Base-by-base conservation (phyloP, 148 eudicot genomes). In the Silene conica region DNA sequence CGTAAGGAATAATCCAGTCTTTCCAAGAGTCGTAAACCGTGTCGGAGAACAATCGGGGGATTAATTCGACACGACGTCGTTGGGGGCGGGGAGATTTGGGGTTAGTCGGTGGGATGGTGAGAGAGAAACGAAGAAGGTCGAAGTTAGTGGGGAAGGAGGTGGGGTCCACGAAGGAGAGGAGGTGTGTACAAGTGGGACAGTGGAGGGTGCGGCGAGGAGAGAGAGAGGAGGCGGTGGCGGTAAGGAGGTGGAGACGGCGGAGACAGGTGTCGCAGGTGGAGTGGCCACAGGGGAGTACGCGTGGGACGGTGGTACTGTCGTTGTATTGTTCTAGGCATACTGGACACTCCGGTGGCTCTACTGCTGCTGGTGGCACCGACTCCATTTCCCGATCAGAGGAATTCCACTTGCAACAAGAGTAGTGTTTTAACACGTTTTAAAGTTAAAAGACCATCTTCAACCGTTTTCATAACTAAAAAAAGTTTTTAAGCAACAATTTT, bases 201-300 rank as follows among this genome's bases (percentile, higher is more conserved):
- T 92, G 87, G 67, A 89, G 64, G 21, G 89, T 83, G 73, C 67
- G 71, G 31, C 85, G 81, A 52, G 84, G 83, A 74, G 90, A 71
- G 60, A 83, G 75, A 63, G 90, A 13, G 68, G 43, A 20, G 31
- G 57, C 5, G 90, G 62, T 74, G 72, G 19, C 81, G 88, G 72
- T 89, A 86, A 19, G 69, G 85, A 2, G 78, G 18, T 83, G 88
- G 70, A 93, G 89, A 8, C 58, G 86, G 3, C 79, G 8, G 56
- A 93, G 88, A 78, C 97, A 93, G 77, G 41, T 26, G 50, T 87
- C 79, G 79, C 97, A 93, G 38, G 84, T 78, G 18, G 95, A 83
- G 84, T 93, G 98, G 50, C 98, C 98, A 67, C 98, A 93, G 38
- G 86, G 65, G 66, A 93, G 88, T 19, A 93, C 97, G 22, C 97